phyloP scores from a whole-genome alignment of 2,329 filamentous ascomycete genomes.

The Davidsoniella neocaledoniae region DNA sequence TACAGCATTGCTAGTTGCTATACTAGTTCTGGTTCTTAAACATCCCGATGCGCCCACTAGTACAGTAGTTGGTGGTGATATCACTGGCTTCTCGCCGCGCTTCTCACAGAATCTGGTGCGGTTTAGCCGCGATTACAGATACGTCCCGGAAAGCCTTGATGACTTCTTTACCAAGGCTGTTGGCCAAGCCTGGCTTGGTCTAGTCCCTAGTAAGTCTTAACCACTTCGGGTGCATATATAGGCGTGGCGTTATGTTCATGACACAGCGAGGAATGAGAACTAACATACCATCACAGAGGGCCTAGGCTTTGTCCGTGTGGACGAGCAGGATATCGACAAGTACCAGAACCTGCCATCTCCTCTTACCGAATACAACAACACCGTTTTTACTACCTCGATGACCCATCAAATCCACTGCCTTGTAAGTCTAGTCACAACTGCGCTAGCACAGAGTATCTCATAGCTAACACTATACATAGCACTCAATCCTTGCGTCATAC shows the following conservation, averaged over 20 bases:
- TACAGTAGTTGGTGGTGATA: conserved; percentile 18
- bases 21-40: neutral
- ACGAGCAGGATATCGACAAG: conserved; percentile 17
- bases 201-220: conserved; percentile 20
- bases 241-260: no score
- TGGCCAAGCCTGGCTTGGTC: conserved; percentile 21
- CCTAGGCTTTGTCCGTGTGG: conserved; percentile 24
- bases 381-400: conserved; percentile 26
- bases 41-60: neutral
- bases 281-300: conserved; percentile 16
- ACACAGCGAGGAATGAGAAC: neutral
- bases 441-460: neutral
- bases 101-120: conserved; percentile 24
- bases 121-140: conserved; percentile 22
- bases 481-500: conserved; percentile 22
- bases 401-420: conserved; percentile 29
- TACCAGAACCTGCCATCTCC: conserved; percentile 23
- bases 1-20: neutral
- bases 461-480: conserved; percentile 13
- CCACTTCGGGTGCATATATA: no score
- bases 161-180: conserved; percentile 23
- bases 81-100: conserved; percentile 24
- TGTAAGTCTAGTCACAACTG: conserved; percentile 15
- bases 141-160: conserved; percentile 23
- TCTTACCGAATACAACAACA: conserved; percentile 20